These are phyloP conservation scores for Malassezia cuniculi DNA, from an alignment of 1,284 basidiomycete species.

Conservation along the genomic window DNA sequence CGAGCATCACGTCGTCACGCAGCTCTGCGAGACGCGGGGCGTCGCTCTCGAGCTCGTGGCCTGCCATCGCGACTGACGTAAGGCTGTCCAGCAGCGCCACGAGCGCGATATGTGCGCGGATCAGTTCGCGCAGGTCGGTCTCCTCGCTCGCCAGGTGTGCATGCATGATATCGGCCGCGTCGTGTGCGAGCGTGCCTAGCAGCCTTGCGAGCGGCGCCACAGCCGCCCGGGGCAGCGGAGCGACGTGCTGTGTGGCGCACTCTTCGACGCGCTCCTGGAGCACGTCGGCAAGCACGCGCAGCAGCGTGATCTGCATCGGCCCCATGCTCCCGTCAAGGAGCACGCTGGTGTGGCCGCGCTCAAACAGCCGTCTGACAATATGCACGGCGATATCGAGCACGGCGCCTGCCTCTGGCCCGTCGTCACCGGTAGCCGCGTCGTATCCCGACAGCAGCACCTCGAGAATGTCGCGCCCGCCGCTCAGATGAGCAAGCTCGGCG, in stretches of 20 bases:
- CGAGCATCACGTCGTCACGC: conserved; percentile 3
- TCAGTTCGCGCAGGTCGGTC: conserved; percentile 2
- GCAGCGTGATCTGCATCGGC: conserved; percentile 2
- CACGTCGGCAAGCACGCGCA: conserved; percentile 3
- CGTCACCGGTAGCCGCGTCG: conserved; percentile 1
- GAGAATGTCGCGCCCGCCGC: not conserved
- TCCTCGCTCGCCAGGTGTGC: conserved; percentile 4
- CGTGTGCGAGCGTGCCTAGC: not conserved
- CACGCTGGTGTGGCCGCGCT: not conserved
- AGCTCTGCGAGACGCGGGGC: not conserved
- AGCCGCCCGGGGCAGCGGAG: not conserved
- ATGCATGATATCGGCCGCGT: not conserved
- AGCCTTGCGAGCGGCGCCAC: not conserved
- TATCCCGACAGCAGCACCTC: conserved; percentile 5
- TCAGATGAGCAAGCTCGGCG: conserved; percentile 1
- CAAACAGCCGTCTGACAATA: conserved; percentile 4
- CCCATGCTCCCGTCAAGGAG: conserved; percentile 2
- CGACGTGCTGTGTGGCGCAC: not conserved
- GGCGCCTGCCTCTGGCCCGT: too few relatives aligned
- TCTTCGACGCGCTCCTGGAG: conserved; percentile 4
- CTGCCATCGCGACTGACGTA: conserved; percentile 4
- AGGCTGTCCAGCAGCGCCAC: conserved; percentile 6
- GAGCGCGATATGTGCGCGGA: conserved; percentile 11
- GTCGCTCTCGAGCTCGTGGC: conserved; percentile 4
- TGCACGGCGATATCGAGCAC: too few relatives aligned